Percentiles rank a stretch among this genome's conserved stretches.
Evolutionary conservation across 176 grass and related monocot genomes (phyloP).

Genomic region (Oryza punctata): DNA sequence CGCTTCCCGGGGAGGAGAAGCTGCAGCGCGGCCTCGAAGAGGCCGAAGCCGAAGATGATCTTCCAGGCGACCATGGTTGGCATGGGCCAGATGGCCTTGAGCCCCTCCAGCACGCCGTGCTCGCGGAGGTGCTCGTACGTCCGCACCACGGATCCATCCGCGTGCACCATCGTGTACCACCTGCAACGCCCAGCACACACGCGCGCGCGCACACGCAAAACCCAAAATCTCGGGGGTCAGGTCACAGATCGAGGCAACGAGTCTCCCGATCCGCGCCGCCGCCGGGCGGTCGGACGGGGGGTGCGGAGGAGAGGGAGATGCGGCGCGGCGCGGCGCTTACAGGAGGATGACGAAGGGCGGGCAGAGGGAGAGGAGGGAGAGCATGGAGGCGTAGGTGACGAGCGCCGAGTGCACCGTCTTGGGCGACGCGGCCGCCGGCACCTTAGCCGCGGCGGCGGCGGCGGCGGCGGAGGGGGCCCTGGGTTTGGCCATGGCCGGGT

Average conservation of each 20-base stretch:
- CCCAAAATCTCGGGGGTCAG: background rate
- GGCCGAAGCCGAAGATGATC: conserved; percentile 89
- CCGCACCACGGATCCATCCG: conserved; percentile 79
- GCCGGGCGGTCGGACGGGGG: too few relatives aligned
- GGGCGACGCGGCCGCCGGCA: background rate
- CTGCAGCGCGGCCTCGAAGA: conserved; percentile 91
- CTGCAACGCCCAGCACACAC: conserved; percentile 38
- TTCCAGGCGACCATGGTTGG: conserved; percentile 75
- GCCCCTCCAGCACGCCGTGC: conserved; percentile 63
- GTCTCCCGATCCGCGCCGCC: background rate
- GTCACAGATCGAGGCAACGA: background rate
- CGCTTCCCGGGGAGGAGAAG: conserved; percentile 87
- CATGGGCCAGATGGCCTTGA: conserved; percentile 79
- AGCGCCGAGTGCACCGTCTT: conserved; percentile 82
- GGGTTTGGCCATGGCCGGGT: conserved; percentile 38
- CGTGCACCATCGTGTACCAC: conserved; percentile 98
- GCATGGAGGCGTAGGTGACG: conserved; percentile 91
- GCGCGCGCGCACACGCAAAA: background rate
- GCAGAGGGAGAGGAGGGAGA: conserved; percentile 88
- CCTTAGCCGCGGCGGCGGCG: background rate
- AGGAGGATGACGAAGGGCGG: conserved; percentile 98
- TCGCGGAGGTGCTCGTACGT: conserved; percentile 75
- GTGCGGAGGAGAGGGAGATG: background rate
- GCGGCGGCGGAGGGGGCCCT: background rate
- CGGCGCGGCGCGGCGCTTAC: conserved; percentile 41